A percentile compares a stretch with the other conserved stretches of the same genome.
These are phyloP conservation scores for Ceratobasidium sp. DNA, from an alignment of 1,284 basidiomycete species.

Conservation along the genomic window DNA sequence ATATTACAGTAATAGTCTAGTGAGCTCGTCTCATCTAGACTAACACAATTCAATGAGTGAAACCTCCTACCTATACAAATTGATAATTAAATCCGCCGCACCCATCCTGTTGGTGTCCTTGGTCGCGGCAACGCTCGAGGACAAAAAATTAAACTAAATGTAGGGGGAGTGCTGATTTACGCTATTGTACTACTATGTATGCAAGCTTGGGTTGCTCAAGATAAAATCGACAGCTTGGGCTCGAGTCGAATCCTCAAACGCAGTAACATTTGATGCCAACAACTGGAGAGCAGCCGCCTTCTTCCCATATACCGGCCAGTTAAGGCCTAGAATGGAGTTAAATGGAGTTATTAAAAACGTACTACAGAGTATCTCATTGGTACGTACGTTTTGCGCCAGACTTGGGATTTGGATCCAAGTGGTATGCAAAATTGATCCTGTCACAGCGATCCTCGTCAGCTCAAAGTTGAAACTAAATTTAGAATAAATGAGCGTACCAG, in stretches of 20 bases:
- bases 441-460: not conserved
- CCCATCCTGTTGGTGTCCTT: not conserved
- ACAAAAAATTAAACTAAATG: too few relatives aligned
- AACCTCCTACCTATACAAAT: not conserved
- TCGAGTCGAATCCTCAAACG: constrained; percentile 25
- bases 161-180: too few relatives aligned
- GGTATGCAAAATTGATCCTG: constrained; percentile 37
- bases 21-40: not conserved
- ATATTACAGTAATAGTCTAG: not conserved
- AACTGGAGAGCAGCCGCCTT: constrained; percentile 1
- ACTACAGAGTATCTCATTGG: not conserved
- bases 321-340: not conserved
- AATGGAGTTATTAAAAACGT: not conserved
- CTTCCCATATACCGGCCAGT: constrained; percentile 18
- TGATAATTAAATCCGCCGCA: not conserved
- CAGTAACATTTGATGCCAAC: constrained; percentile 18
- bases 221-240: constrained; percentile 21
- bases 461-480: not conserved
- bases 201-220: not conserved
- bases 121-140: not conserved
- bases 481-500: constrained; percentile 8
- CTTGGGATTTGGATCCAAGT: constrained; percentile 17
- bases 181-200: not conserved
- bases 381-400: not conserved
- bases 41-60: not conserved